These are phyloP conservation scores for Colletotrichum horii DNA, from an alignment of 2,329 filamentous ascomycete genomes.

Conservation along the genomic window DNA sequence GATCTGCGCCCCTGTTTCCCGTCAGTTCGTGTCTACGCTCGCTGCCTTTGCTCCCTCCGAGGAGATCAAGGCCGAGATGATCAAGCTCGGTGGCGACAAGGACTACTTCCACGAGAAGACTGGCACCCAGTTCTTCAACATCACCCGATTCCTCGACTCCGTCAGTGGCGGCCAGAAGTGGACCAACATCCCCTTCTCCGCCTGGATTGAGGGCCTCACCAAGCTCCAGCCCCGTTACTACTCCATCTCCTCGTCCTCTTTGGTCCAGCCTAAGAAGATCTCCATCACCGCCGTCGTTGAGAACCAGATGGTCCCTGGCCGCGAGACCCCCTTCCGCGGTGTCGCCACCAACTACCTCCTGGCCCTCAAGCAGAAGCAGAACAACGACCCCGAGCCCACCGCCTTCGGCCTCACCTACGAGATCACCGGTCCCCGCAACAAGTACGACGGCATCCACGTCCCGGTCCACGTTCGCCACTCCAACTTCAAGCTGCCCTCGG, in stretches of 20 bases:
- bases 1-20: constrained; percentile 92
- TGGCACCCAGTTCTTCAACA: constrained; percentile 82
- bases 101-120: constrained; percentile 93
- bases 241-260: constrained; percentile 96
- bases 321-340: constrained; percentile 82
- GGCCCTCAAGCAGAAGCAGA: constrained; percentile 95
- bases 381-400: constrained; percentile 81
- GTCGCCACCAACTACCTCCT: constrained; percentile 97
- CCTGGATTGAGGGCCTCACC: constrained; percentile 89
- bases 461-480: constrained; percentile 97
- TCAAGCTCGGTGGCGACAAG: constrained; percentile 88
- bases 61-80: constrained; percentile 83
- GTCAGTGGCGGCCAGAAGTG: constrained; percentile 78
- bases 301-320: constrained; percentile 77
- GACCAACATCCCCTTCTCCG: constrained; percentile 87
- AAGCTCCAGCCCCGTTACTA: constrained; percentile 99
- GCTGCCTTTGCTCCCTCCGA: constrained; percentile 91
- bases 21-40: constrained; percentile 88
- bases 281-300: constrained; percentile 96
- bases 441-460: constrained; percentile 94
- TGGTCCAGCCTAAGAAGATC: constrained; percentile 93
- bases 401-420: constrained; percentile 86
- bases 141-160: constrained; percentile 80
- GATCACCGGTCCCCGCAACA: constrained; percentile 89
- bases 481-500: constrained; percentile 98